Conservation (phyloP, 2,329 filamentous ascomycete species). For the Ophiostoma sp. region DNA sequence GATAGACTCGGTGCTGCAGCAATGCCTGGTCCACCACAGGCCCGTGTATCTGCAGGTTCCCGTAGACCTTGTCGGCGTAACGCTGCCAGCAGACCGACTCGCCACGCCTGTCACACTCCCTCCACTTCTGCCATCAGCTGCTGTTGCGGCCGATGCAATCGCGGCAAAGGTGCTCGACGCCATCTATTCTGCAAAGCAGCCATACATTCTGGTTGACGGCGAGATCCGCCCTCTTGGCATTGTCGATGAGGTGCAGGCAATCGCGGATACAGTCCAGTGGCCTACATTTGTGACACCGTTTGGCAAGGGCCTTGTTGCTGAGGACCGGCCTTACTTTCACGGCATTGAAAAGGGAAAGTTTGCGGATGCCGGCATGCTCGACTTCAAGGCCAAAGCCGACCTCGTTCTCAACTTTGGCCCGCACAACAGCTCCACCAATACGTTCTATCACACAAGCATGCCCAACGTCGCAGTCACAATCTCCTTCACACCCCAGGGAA, state of each 20-base stretch:
- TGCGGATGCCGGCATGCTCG: not conserved
- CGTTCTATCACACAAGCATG: conserved; percentile 10
- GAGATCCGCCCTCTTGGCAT: conserved; percentile 74
- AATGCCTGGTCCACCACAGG: conserved; percentile 67
- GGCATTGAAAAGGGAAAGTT: conserved; percentile 6
- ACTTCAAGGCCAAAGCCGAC: not conserved
- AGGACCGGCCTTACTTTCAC: conserved; percentile 42
- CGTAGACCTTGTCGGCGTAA: conserved; percentile 70
- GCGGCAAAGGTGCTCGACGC: conserved; percentile 71
- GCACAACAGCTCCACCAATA: conserved; percentile 10
- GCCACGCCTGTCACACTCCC: conserved; percentile 60
- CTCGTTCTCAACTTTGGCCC: conserved; percentile 12
- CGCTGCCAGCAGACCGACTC: conserved; percentile 67
- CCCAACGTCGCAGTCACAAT: not conserved
- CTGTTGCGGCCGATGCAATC: conserved; percentile 71
- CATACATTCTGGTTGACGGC: conserved; percentile 75
- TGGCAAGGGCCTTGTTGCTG: conserved; percentile 79
- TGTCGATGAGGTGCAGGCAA: conserved; percentile 64
- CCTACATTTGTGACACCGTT: conserved; percentile 86
- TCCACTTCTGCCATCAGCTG: conserved; percentile 55
- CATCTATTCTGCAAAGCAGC: conserved; percentile 61
- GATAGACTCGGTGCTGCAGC: conserved; percentile 70
- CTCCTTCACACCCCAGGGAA: not conserved
- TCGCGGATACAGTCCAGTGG: conserved; percentile 67
- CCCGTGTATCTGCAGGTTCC: conserved; percentile 82